These are phyloP conservation scores for Gloeophyllum trabeum DNA, from an alignment of 768 basidiomycete genomes.

Conservation along the genomic window DNA sequence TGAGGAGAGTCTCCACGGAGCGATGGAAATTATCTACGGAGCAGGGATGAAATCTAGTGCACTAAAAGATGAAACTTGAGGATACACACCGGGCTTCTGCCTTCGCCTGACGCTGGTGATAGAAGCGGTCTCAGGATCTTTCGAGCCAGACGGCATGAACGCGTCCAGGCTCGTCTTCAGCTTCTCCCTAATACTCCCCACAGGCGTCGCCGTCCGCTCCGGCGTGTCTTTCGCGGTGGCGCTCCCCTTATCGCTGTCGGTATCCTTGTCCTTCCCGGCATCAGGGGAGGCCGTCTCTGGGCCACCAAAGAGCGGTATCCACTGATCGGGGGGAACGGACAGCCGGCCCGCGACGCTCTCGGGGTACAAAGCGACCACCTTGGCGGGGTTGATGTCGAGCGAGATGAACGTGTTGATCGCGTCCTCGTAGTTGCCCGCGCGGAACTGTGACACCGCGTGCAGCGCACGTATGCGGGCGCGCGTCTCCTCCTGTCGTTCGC, in stretches of 20 bases:
- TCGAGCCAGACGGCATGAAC: constrained; percentile 29
- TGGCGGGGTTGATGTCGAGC: constrained; percentile 87
- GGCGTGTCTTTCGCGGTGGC: constrained; percentile 12
- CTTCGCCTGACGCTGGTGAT: constrained; percentile 23
- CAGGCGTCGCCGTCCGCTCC: constrained; percentile 4
- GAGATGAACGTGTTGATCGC: constrained; percentile 85
- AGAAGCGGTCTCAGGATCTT: constrained; percentile 59
- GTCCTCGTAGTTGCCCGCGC: constrained; percentile 50
- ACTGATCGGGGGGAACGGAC: constrained; percentile 51
- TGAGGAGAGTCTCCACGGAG: constrained; percentile 80
- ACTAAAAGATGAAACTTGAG: not conserved
- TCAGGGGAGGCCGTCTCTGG: constrained; percentile 23
- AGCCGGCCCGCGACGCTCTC: constrained; percentile 72
- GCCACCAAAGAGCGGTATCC: constrained; percentile 83
- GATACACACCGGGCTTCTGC: constrained; percentile 12
- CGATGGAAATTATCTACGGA: constrained; percentile 51
- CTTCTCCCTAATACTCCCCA: constrained; percentile 35
- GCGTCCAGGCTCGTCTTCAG: constrained; percentile 47
- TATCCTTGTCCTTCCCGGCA: constrained; percentile 16
- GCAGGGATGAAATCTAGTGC: constrained; percentile 1
- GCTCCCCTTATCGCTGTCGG: constrained; percentile 7
- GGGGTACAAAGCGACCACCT: constrained; percentile 85
- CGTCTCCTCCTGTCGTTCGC: constrained; percentile 33
- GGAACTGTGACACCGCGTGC: constrained; percentile 72
- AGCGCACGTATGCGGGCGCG: constrained; percentile 54